Conservation (phyloP, 202 grass and related monocot species). For the Eragrostis tef region DNA sequence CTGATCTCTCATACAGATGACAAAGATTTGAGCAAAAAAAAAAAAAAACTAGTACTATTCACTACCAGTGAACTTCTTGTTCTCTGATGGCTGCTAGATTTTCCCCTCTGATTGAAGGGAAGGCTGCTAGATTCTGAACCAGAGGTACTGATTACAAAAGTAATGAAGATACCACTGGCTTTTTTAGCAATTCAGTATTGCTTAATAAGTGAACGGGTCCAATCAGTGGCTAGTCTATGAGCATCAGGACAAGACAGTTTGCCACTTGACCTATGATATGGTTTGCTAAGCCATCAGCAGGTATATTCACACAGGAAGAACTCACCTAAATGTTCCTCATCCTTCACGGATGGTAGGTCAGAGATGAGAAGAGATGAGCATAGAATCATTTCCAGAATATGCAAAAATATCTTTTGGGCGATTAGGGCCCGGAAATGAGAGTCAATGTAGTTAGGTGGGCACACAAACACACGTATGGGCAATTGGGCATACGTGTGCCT, state of each 20-base stretch:
- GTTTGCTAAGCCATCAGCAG: constrained; percentile 3
- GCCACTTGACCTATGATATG: constrained; percentile 25
- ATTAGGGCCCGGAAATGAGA: constrained; percentile 33
- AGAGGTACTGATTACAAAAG: constrained; percentile 20
- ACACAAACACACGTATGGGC: constrained; percentile 13
- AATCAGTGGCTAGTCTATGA: neutral
- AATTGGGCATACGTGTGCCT: neutral
- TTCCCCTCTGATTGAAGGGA: neutral
- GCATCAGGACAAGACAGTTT: constrained; percentile 25
- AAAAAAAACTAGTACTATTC: neutral
- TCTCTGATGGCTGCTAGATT: constrained; percentile 23
- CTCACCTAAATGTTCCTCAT: constrained; percentile 39
- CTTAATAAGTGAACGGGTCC: neutral
- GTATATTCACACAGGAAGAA: constrained; percentile 20
- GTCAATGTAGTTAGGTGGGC: constrained; percentile 51
- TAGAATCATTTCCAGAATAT: constrained; percentile 12
- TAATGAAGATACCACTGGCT: no score
- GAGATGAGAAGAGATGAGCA: neutral
- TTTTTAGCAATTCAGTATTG: neutral
- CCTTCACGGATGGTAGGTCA: constrained; percentile 17
- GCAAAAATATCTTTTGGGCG: constrained; percentile 14
- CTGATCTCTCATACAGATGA: constrained; percentile 4
- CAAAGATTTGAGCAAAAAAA: neutral
- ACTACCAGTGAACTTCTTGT: neutral
- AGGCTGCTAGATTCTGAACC: constrained; percentile 28